Evolutionary conservation across 768 basidiomycete genomes (phyloP).

Genomic region (Dioszegia hungarica): DNA sequence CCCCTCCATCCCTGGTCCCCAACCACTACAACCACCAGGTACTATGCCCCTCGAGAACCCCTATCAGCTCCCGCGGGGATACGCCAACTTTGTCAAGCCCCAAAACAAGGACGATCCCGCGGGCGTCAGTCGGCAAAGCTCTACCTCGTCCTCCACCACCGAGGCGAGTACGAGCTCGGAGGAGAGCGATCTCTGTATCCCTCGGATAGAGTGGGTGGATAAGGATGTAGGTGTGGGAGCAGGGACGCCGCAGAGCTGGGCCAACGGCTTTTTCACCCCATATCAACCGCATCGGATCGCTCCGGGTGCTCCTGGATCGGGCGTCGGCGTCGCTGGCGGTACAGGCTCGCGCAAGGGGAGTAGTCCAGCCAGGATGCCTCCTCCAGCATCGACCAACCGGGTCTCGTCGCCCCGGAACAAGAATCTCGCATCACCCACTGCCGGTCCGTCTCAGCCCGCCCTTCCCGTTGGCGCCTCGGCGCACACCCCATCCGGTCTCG

Average conservation of each 20-base stretch:
- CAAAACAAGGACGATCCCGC: slow-evolving; percentile 1
- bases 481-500: slow-evolving; percentile 16
- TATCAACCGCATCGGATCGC: neutral
- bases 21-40: neutral
- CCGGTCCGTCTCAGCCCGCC: slow-evolving; percentile 8
- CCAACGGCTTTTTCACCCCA: slow-evolving; percentile 6
- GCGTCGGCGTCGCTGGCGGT: neutral
- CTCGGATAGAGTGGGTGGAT: slow-evolving; percentile 39
- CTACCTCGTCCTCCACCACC: slow-evolving; percentile 27
- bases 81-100: slow-evolving; percentile 26
- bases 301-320: neutral
- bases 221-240: neutral
- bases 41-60: slow-evolving; percentile 1
- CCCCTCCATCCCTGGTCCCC: slow-evolving; percentile 4
- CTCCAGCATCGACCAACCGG: slow-evolving; percentile 13
- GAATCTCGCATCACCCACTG: neutral
- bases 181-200: slow-evolving; percentile 40
- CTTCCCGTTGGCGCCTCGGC: slow-evolving; percentile 25
- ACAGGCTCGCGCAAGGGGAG: neutral
- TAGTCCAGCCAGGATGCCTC: slow-evolving; percentile 30
- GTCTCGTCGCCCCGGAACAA: slow-evolving; percentile 9
- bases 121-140: slow-evolving; percentile 26
- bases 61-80: slow-evolving; percentile 18
- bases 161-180: slow-evolving; percentile 37
- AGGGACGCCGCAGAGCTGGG: neutral